Evolutionary conservation across 805 yeast genomes (phyloP), one percentile per base, ranked within the genome.

Genomic region (Lachancea quebecensis): DNA sequence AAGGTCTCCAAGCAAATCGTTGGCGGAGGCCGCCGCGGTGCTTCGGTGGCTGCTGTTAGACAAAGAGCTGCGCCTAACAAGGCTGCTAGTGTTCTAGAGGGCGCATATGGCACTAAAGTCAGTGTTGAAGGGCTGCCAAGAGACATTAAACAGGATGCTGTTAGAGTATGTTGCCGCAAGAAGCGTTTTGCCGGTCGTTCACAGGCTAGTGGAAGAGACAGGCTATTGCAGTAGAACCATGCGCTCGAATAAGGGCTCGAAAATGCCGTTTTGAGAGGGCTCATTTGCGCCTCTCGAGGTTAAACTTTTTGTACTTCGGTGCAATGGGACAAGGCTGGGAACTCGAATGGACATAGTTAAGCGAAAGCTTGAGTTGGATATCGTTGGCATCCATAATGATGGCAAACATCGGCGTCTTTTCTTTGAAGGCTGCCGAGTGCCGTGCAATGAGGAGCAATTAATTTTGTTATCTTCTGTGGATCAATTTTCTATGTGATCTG

Each of bases 91-190:
- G 66, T 49, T 51, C 69, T 58, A 39, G 79, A 77, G 58, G 66
- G 68, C 25, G 66, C 78, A 37, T 74, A 75, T 51, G 85, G 95
- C 47, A 81, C 84, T 51, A 90, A 85, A 66, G 95, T 88, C 47
- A 81, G 85, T 60, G 93, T 89, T 47, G 81, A 86, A 60, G 86
- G 86, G 59, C 74, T 86, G 65, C 93, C 96, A 67, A 79, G 75
- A 65, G 96, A 89, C 71, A 82, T 89, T 67, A 82, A 82, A 66
- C 83, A 81, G 65, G 84, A 79, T 56, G 83, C 88, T 63, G 81
- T 87, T 62, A 85, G 80, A 82, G 93, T 85, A 82, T 80, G 91
- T 83, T 51, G 38, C 38, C 17, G 38, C 32, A 40, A 18, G 38
- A 35, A 17, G 11, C 34, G n/a, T 34, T 39, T 14, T 25, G 33